Evolutionary conservation across 1,139 yeast genomes (phyloP).

Genomic region (Pichia norvegensis): DNA sequence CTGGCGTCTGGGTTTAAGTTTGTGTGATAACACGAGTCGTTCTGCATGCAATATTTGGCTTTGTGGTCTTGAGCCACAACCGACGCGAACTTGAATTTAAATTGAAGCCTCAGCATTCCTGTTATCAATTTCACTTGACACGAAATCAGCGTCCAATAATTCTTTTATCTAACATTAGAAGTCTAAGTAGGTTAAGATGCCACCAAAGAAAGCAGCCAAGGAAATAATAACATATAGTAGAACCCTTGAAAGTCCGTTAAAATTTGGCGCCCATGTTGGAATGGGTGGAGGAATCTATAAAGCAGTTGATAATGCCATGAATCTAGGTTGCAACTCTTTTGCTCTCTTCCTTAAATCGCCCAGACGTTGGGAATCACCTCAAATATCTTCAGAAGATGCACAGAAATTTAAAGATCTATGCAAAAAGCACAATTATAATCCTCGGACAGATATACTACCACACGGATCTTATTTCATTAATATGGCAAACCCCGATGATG

Average conservation of each 20-base stretch:
- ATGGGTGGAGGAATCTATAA: constrained; percentile 67
- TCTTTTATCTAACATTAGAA: too few species aligned
- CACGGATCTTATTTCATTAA: constrained; percentile 94
- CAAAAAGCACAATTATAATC: constrained; percentile 54
- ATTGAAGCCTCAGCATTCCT: too few species aligned
- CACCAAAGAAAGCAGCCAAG: constrained; percentile 18
- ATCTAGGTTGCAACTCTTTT: constrained; percentile 71
- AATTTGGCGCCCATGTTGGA: constrained; percentile 80
- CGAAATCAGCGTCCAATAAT: too few species aligned
- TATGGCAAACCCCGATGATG: constrained; percentile 81
- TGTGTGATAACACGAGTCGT: too few species aligned
- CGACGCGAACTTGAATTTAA: too few species aligned
- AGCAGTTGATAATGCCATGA: constrained; percentile 65
- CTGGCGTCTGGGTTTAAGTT: constrained; percentile 1
- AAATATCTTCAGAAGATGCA: constrained; percentile 59
- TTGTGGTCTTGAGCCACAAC: too few species aligned
- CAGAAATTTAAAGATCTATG: constrained; percentile 57
- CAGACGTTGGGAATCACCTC: constrained; percentile 84
- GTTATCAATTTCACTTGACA: too few species aligned
- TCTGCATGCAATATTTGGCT: too few species aligned
- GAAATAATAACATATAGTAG: constrained; percentile 7
- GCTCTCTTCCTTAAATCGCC: constrained; percentile 90
- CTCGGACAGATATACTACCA: constrained; percentile 74
- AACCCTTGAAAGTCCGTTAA: constrained; percentile 24
- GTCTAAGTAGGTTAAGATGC: constrained; percentile 12